Evolutionary conservation across 2,329 filamentous ascomycete species (phyloP), one percentile per base, ranked within the genome.

Genomic region (Fusarium ambrosium): DNA sequence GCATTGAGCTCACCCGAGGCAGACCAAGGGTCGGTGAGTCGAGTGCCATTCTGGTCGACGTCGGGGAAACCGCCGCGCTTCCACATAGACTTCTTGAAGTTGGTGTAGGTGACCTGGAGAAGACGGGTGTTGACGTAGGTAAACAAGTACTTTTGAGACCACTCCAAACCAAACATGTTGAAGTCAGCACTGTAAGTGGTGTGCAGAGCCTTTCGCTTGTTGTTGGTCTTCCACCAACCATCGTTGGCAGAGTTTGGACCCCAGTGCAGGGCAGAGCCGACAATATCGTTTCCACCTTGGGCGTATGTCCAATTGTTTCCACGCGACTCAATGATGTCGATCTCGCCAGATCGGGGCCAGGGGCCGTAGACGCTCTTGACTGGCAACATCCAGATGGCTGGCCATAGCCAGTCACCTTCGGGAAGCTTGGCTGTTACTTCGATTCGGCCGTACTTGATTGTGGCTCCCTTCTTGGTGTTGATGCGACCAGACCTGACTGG

Each of bases 331-430:
- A 91, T 86, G 64, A 97, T 94, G 81, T 97, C 94, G 62, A 97
- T 97, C 83, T 97, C 94, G 55, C 94, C 94, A 10, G 93, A 95
- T 9, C 86, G 84, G 2, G 94, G 94, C 94, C 94, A 97, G 1
- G 87, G 78, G 1, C 94, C 94, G 80, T 97, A 97, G 0, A 86
- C 91, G 64, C 91, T 87, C 51, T 92, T 86, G 56, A 90, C 90
- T 1, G 94, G 94, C 86, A 97, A 87, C 93, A 97, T 94, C 93
- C 93, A 95, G 79, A 97, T 96, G n/a, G 94, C 94, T 3, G 94
- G 94, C 94, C 94, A 97, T 13, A 97, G 88, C 94, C 94, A 97
- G 84, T 97, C 94, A 64, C 94, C 94, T 58, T 86, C 82, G 6
- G 94, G 94, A 32, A 97, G 85, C 83, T 92, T 92, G 29, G 94